phyloP scores from a whole-genome alignment of 179 eudicot genomes.

The Spinacia oleracea region DNA sequence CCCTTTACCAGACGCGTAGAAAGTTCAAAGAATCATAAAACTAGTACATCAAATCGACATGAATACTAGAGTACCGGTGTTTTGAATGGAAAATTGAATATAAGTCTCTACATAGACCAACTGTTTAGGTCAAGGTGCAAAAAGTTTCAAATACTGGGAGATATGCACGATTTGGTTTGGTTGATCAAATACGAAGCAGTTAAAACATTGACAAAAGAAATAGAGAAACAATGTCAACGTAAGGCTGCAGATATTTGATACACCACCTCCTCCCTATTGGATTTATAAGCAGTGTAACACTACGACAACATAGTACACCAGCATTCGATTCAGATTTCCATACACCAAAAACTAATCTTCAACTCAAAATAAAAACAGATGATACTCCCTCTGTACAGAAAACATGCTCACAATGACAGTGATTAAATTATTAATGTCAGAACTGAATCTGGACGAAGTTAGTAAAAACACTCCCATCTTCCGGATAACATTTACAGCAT shows the following conservation, averaged over 20 bases:
- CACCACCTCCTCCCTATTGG: background rate
- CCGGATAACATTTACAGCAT: background rate
- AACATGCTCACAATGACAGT: background rate
- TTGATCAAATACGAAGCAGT: too few relatives aligned
- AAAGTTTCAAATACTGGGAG: background rate
- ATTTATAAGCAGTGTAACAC: too few relatives aligned
- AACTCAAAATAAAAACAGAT: background rate
- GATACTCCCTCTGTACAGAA: background rate
- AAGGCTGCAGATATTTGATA: background rate
- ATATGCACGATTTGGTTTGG: background rate
- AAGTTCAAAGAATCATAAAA: background rate
- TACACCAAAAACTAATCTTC: background rate
- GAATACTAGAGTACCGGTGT: background rate
- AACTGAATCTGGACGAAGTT: background rate
- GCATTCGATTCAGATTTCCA: background rate
- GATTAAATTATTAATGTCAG: background rate
- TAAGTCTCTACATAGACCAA: background rate
- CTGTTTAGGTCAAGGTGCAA: background rate
- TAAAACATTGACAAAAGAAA: too few relatives aligned
- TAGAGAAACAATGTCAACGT: too few relatives aligned
- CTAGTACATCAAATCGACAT: background rate
- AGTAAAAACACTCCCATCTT: background rate
- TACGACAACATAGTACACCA: too few relatives aligned
- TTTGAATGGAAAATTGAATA: background rate
- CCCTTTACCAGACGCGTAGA: background rate